Evolutionary conservation across 192 early-diverging fungal genomes (phyloP).

Genomic region (Pilobolus umbonatus): DNA sequence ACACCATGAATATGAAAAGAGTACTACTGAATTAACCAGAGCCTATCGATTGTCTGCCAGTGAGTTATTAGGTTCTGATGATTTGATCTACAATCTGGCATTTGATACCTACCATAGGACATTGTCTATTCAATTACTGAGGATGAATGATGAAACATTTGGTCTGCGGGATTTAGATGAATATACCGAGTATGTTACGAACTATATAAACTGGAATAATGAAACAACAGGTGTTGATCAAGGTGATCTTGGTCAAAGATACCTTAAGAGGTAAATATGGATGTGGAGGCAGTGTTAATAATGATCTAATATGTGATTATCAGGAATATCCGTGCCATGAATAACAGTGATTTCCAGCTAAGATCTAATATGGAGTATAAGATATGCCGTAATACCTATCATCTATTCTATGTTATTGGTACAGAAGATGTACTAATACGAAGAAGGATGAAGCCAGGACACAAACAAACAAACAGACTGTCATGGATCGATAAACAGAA

Average conservation of each 20-base stretch:
- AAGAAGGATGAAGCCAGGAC: background rate
- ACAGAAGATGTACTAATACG: conserved; percentile 34
- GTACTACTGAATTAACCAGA: conserved; percentile 7
- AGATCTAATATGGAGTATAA: conserved; percentile 87
- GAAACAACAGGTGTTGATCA: conserved; percentile 20
- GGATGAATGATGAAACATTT: conserved; percentile 18
- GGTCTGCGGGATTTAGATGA: conserved; percentile 6
- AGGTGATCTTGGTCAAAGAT: conserved; percentile 4
- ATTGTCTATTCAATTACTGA: conserved; percentile 26
- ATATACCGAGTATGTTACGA: conserved; percentile 29
- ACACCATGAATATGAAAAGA: conserved; percentile 40
- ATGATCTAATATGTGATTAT: background rate
- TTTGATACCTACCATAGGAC: conserved; percentile 21
- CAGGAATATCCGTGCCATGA: background rate
- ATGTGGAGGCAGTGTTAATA: background rate
- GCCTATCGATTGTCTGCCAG: conserved; percentile 25
- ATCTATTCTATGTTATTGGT: conserved; percentile 62
- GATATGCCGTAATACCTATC: conserved; percentile 95
- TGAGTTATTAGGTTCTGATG: conserved; percentile 25
- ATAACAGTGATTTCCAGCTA: conserved; percentile 49
- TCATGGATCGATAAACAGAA: too few species aligned
- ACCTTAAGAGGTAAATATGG: conserved; percentile 41
- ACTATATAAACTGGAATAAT: conserved; percentile 24
- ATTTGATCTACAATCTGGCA: conserved; percentile 28
- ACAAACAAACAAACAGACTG: too few species aligned